A percentile compares a stretch with the other conserved stretches of the same genome.
phyloP scores from a whole-genome alignment of 208 protist genomes.

The Crithidia expoeki region DNA sequence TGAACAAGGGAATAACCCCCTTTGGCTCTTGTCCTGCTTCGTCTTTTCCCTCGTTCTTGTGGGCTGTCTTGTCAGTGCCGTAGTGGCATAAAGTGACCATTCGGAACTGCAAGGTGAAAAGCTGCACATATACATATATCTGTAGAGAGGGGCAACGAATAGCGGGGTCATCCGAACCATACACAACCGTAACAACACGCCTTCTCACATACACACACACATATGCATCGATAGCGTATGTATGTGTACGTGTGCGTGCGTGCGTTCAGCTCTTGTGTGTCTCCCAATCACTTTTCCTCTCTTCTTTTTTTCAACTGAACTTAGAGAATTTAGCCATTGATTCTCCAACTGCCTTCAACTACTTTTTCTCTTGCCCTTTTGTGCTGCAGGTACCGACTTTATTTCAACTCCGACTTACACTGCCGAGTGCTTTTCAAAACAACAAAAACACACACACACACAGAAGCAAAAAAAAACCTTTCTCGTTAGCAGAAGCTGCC shows the following conservation, averaged over 20 bases:
- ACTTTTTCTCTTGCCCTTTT: slow-evolving; percentile 25
- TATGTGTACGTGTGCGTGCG: no score
- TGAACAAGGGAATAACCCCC: no score
- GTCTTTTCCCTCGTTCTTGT: no score
- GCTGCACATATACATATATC: background rate
- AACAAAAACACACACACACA: no score
- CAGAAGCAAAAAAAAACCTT: slow-evolving; percentile 7
- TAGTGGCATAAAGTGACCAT: slow-evolving; percentile 17
- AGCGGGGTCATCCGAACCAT: background rate
- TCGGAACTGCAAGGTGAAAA: background rate
- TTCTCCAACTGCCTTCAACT: slow-evolving; percentile 35
- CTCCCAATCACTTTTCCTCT: slow-evolving; percentile 6
- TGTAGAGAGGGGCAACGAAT: background rate
- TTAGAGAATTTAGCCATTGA: slow-evolving; percentile 37
- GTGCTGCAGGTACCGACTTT: slow-evolving; percentile 17
- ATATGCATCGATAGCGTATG: no score
- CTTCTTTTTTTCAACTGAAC: slow-evolving; percentile 26
- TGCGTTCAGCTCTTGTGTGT: slow-evolving; percentile 12
- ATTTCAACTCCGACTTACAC: slow-evolving; percentile 23
- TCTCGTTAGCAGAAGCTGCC: slow-evolving; percentile 3
- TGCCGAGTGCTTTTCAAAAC: slow-evolving; percentile 5
- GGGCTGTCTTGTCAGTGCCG: no score
- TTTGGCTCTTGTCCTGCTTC: no score
- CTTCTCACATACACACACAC: no score
- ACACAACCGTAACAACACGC: slow-evolving; percentile 15